These are phyloP conservation scores for Heliamphora pulchella DNA, from an alignment of 179 eudicot species.

Conservation along the genomic window DNA sequence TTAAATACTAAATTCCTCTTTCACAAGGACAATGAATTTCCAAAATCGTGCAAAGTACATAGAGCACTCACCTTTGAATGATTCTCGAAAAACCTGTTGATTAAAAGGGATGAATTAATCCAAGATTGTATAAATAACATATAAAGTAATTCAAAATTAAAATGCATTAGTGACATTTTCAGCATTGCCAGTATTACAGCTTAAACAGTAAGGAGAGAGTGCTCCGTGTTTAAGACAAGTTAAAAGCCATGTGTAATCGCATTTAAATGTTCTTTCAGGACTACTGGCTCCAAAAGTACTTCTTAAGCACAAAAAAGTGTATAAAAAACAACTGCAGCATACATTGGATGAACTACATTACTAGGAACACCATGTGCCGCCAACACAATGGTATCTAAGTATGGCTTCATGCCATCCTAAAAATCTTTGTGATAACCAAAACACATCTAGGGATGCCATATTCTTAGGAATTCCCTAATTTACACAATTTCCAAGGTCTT, in stretches of 20 bases:
- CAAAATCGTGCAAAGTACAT: slow-evolving; percentile 1
- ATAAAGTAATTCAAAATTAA: background rate
- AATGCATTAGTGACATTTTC: background rate
- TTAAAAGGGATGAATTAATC: slow-evolving; percentile 18
- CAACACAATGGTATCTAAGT: no score
- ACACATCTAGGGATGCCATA: background rate
- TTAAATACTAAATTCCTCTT: background rate
- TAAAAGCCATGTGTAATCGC: background rate
- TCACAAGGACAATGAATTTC: background rate
- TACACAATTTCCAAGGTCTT: no score
- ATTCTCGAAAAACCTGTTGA: slow-evolving; percentile 50
- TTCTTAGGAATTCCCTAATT: no score
- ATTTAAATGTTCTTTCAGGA: background rate
- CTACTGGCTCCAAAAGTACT: background rate
- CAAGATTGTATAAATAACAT: slow-evolving; percentile 2
- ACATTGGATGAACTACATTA: background rate
- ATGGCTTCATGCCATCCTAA: no score
- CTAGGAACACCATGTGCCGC: no score
- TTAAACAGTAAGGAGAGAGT: background rate
- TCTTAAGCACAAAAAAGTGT: background rate
- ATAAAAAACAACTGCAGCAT: background rate
- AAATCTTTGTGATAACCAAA: no score
- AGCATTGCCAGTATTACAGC: background rate
- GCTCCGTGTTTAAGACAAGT: background rate
- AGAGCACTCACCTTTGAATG: slow-evolving; percentile 51